A percentile compares a stretch with the other conserved stretches of the same genome.
phyloP scores from a whole-genome alignment of 805 yeast species.

The Teunomyces panamensis region DNA sequence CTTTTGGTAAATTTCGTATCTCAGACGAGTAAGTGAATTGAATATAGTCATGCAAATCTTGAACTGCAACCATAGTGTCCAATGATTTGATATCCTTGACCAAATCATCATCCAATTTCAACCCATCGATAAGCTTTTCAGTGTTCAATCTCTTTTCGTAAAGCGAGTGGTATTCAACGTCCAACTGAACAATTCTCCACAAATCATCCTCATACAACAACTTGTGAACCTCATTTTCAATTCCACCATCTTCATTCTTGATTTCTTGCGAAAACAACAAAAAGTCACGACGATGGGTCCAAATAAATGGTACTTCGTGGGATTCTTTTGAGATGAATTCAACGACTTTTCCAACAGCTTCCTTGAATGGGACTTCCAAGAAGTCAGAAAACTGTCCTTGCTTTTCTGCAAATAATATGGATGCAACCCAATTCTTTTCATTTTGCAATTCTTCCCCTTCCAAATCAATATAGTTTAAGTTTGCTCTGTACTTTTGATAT shows the following conservation, averaged over 20 bases:
- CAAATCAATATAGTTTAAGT: conserved; percentile 66
- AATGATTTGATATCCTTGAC: conserved; percentile 56
- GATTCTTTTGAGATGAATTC: conserved; percentile 73
- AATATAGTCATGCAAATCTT: conserved; percentile 82
- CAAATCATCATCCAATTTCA: conserved; percentile 55
- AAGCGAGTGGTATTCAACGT: conserved; percentile 83
- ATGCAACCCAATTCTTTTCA: conserved; percentile 82
- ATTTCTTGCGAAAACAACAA: conserved; percentile 55
- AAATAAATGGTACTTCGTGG: conserved; percentile 90
- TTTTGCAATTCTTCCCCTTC: conserved; percentile 62
- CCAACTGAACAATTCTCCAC: conserved; percentile 87
- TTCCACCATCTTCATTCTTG: conserved; percentile 34
- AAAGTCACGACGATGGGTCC: conserved; percentile 93
- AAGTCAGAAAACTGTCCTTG: conserved; percentile 36
- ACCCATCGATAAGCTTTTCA: conserved; percentile 49
- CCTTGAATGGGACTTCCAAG: conserved; percentile 52
- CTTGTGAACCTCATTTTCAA: conserved; percentile 42
- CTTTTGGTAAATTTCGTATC: conserved; percentile 45
- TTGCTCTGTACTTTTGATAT: conserved; percentile 71
- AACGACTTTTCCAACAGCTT: conserved; percentile 68
- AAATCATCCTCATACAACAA: conserved; percentile 76
- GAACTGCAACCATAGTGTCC: conserved; percentile 70
- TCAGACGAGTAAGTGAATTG: conserved; percentile 68
- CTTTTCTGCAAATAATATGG: conserved; percentile 58
- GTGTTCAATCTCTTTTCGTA: conserved; percentile 69